phyloP scores from a whole-genome alignment of 2,329 filamentous ascomycete genomes.

The Lecanicillium sp. region DNA sequence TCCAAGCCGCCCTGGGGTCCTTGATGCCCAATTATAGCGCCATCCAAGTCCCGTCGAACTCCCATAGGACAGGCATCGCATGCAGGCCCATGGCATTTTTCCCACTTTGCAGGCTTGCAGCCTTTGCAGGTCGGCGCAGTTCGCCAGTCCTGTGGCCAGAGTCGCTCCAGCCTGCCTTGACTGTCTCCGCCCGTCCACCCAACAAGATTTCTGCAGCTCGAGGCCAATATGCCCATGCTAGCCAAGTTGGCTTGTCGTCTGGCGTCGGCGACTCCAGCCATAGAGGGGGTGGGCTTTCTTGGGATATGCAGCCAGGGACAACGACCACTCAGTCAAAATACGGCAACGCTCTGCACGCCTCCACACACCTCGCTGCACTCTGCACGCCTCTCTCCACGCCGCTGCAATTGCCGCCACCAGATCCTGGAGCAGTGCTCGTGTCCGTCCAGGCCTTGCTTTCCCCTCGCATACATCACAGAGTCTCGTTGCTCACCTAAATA shows the following conservation, averaged over 20 bases:
- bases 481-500: slow-evolving; percentile 8
- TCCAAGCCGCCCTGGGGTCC: slow-evolving; percentile 18
- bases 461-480: slow-evolving; percentile 1
- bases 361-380: neutral
- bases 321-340: slow-evolving; percentile 6
- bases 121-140: slow-evolving; percentile 12
- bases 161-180: neutral
- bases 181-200: slow-evolving; percentile 6
- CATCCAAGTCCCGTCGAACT: neutral
- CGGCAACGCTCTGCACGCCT: neutral
- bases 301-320: slow-evolving; percentile 4
- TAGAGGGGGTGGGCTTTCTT: slow-evolving; percentile 2
- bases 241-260: slow-evolving; percentile 5
- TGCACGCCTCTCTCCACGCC: neutral
- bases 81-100: slow-evolving; percentile 3
- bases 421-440: slow-evolving; percentile 4
- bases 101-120: too few relatives aligned
- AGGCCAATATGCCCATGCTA: neutral
- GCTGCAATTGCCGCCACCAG: slow-evolving; percentile 8
- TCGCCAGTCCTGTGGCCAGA: neutral
- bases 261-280: slow-evolving; percentile 13
- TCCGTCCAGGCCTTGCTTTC: neutral
- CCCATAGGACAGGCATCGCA: slow-evolving; percentile 11
- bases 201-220: slow-evolving; percentile 8
- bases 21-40: slow-evolving; percentile 30